Conservation (phyloP, 257 asterid species). For the Solanum lycopersicoides region DNA sequence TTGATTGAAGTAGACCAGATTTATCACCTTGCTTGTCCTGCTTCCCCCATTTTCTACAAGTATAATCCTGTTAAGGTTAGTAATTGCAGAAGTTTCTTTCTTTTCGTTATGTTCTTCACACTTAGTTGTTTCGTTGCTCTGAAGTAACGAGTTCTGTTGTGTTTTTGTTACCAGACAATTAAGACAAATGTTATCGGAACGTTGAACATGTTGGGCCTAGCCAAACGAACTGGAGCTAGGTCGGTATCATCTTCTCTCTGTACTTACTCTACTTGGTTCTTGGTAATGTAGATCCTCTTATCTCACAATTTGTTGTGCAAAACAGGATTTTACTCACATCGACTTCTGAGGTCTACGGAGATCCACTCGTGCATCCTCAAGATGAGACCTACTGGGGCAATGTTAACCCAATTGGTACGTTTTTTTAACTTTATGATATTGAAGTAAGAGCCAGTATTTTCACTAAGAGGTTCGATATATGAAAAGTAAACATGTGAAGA, state of each 20-base stretch:
- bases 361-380: conserved; percentile 95
- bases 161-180: conserved; percentile 46
- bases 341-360: conserved; percentile 94
- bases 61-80: conserved; percentile 90
- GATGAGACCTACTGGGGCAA: conserved; percentile 92
- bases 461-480: not conserved
- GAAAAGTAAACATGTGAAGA: not conserved
- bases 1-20: conserved; percentile 81
- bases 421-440: not conserved
- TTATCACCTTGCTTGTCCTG: conserved; percentile 98
- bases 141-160: not conserved
- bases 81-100: not conserved
- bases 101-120: not conserved
- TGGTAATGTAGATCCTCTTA: not conserved
- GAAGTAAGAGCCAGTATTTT: not conserved
- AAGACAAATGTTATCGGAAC: conserved; percentile 97
- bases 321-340: conserved; percentile 84
- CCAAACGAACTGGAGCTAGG: conserved; percentile 97
- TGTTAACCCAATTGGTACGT: conserved; percentile 91
- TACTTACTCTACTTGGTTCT: not conserved
- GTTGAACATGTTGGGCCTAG: conserved; percentile 93
- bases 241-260: conserved; percentile 5
- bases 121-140: not conserved
- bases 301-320: not conserved
- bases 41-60: conserved; percentile 90